A percentile compares a stretch with the other conserved stretches of the same genome.
phyloP scores from a whole-genome alignment of 768 basidiomycete species.

The Tricholoma matsutake region DNA sequence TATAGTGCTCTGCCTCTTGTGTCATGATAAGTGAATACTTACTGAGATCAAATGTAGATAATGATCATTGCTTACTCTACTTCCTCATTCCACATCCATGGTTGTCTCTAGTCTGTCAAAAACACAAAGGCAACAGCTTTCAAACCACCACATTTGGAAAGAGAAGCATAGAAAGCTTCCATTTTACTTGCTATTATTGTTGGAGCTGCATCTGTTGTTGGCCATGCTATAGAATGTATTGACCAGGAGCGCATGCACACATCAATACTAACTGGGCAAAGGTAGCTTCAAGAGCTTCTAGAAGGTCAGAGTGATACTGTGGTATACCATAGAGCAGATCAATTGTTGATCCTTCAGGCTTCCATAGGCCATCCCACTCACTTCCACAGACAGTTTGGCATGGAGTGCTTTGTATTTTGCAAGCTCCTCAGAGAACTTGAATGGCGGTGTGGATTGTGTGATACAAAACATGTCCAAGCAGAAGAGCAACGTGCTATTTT shows the following conservation, averaged over 20 bases:
- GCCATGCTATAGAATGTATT: neutral
- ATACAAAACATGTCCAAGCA: slow-evolving; percentile 20
- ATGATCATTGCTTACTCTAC: neutral
- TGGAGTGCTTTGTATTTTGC: slow-evolving; percentile 25
- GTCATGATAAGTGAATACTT: neutral
- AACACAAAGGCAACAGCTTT: neutral
- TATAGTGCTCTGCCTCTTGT: too few relatives aligned
- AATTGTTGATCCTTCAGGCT: neutral
- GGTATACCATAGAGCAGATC: slow-evolving; percentile 8
- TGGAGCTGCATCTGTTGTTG: neutral
- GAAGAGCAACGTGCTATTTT: slow-evolving; percentile 40
- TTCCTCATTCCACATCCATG: neutral
- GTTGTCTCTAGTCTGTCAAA: neutral
- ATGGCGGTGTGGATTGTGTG: slow-evolving; percentile 12
- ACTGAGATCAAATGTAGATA: neutral
- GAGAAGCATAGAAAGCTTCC: neutral
- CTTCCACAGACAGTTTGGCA: slow-evolving; percentile 23
- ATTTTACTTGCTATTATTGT: neutral
- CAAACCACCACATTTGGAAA: neutral
- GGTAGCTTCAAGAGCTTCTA: slow-evolving; percentile 24
- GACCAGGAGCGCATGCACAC: slow-evolving; percentile 13
- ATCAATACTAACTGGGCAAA: slow-evolving; percentile 21
- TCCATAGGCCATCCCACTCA: slow-evolving; percentile 21
- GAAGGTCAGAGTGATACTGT: too few relatives aligned
- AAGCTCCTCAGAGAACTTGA: slow-evolving; percentile 24